Evolutionary conservation across 768 basidiomycete species (phyloP), one percentile per base, ranked within the genome.

Genomic region (Pulveroboletus sp.): DNA sequence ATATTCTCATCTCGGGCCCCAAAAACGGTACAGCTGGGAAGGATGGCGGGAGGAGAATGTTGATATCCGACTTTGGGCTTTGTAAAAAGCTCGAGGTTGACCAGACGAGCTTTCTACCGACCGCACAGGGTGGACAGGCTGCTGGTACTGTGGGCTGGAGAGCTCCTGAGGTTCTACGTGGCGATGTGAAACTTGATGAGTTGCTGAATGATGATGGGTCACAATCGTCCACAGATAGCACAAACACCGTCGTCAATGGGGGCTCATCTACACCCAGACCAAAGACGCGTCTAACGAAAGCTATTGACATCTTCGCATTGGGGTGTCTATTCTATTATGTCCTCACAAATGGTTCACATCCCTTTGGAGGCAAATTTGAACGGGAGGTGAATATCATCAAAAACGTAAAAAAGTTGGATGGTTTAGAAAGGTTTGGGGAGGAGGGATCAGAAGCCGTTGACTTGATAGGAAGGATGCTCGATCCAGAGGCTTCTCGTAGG

Each of bases 141-240:
- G 93, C 90, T 9, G 96, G 96, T 12, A 95, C 94, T 1, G 86
- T 94, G 17, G 96, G 96, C 1, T 99, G 96, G 92, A 82, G 96
- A 5, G 96, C 96, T 0, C 96, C 96, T 0, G 96, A 99, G 71
- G 93, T 97, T 55, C 71, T 99, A 39, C 76, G 89, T 21, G 95
- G 95, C 3, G 92, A 96, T 47, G 95, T 99, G 49, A 90, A 89
- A 66, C 75, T 97, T 51, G 90, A 96, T 60, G 93, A 94, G 43
- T 60, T 76, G 28, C 69, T 79, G 17, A 70, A 71, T 6, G 83
- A 83, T 50, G 85, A 87, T 46, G 73, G 79, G 50, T 84, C 84
- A 11, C 74, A 82, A 51, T 82, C 79, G 30, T 89, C 84, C 0
- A 74, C 79, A 32, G 86, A 82, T 12, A 87, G 84, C 50, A 77